Conservation (phyloP, 2,329 filamentous ascomycete species). For the Teratosphaeria destructans region DNA sequence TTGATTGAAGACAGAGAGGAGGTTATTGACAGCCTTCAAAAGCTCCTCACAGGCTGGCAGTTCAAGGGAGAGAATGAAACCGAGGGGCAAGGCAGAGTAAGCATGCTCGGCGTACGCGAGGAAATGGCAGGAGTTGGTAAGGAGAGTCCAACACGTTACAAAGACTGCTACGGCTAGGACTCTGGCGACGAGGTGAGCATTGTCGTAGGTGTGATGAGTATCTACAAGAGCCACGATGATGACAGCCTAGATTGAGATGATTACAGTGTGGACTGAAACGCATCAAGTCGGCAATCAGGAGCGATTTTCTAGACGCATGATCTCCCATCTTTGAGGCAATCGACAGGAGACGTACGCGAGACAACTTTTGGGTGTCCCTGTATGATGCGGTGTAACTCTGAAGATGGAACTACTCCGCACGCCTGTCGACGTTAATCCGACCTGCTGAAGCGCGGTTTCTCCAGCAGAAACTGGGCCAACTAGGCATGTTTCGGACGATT, state of each 20-base stretch:
- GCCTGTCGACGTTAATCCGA: too few species aligned
- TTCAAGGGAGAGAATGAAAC: conserved; percentile 31
- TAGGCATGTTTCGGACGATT: too few species aligned
- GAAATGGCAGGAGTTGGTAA: conserved; percentile 56
- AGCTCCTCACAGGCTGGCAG: conserved; percentile 55
- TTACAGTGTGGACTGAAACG: too few species aligned
- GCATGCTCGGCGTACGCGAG: conserved; percentile 58
- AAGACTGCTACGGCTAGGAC: conserved; percentile 18
- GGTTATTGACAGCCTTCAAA: conserved; percentile 50
- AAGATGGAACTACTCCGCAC: too few species aligned
- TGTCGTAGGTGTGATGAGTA: neutral
- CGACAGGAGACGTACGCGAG: too few species aligned
- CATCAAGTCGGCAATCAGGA: too few species aligned
- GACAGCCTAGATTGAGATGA: neutral
- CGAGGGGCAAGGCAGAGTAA: conserved; percentile 44
- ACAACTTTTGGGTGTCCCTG: too few species aligned
- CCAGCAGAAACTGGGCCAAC: too few species aligned
- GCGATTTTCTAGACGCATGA: too few species aligned
- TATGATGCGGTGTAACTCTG: too few species aligned
- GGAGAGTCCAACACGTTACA: conserved; percentile 32
- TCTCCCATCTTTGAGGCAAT: too few species aligned
- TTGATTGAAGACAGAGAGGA: conserved; percentile 63
- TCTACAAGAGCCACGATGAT: neutral
- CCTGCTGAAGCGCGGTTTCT: too few species aligned
- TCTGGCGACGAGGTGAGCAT: neutral